Percentiles rank a stretch among this genome's conserved stretches.
These are phyloP conservation scores for Amorphotheca resinae DNA, from an alignment of 495 filamentous ascomycete species.

Conservation along the genomic window DNA sequence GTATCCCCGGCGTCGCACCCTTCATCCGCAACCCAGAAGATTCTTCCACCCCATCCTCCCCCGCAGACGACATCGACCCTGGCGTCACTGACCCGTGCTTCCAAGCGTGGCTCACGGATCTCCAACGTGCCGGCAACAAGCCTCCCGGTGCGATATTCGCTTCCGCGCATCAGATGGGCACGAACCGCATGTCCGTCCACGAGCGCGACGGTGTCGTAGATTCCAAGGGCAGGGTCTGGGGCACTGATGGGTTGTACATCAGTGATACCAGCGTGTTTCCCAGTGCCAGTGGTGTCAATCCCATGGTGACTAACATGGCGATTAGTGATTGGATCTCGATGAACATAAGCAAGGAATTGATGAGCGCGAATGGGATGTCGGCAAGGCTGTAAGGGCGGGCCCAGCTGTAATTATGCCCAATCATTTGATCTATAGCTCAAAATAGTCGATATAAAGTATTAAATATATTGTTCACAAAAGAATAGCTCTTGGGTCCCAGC, in stretches of 20 bases:
- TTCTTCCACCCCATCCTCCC: not conserved
- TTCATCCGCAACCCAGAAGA: conserved; percentile 42
- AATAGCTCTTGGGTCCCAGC: too few species aligned
- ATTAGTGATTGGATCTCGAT: conserved; percentile 34
- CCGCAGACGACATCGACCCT: conserved; percentile 6
- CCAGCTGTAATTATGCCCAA: too few species aligned
- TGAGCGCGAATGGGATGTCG: not conserved
- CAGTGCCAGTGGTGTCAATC: conserved; percentile 82
- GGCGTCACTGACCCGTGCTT: conserved; percentile 57
- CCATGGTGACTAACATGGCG: conserved; percentile 86
- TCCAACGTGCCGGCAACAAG: conserved; percentile 38
- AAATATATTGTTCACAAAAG: too few species aligned
- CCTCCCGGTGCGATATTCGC: conserved; percentile 33
- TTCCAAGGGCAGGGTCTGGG: conserved; percentile 65
- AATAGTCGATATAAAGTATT: too few species aligned
- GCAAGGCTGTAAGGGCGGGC: not conserved
- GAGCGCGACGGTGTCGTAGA: conserved; percentile 59
- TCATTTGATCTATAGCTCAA: too few species aligned
- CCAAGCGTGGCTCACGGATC: conserved; percentile 49
- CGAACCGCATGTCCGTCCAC: conserved; percentile 63
- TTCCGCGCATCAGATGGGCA: conserved; percentile 86
- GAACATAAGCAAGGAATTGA: conserved; percentile 14
- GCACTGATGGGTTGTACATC: conserved; percentile 57
- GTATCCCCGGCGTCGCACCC: conserved; percentile 43
- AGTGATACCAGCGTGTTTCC: conserved; percentile 85